Evolutionary conservation across 2,329 filamentous ascomycete species (phyloP), one percentile per base, ranked within the genome.

Genomic region (Pseudopithomyces maydicus): DNA sequence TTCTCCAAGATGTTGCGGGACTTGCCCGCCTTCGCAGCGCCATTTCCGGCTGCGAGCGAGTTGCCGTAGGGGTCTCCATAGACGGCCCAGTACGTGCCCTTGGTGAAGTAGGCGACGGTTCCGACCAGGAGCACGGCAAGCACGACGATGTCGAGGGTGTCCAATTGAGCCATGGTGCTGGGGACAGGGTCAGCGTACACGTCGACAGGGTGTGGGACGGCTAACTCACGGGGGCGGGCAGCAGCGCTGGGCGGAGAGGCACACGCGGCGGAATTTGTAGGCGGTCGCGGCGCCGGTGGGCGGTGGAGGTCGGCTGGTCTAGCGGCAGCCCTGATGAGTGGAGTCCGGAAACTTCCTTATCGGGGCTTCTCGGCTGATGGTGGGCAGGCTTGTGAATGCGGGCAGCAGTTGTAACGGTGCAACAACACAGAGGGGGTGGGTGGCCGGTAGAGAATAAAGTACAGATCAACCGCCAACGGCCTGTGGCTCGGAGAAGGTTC

Each of bases 41-140:
- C 87, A 67, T 78, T 76, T 72, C 86, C 85, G 74, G 86, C 87
- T 68, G 88, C 83, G 69, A 92, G 86, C 50, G 90, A 87, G 70
- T 83, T 86, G 65, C 91, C 90, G 77, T 97, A 97, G 22, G 94
- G 91, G 75, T 97, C 92, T 74, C 95, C 95, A 64, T 85, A 84
- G 51, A 96, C 84, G 26, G 86, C 93, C 93, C 93, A 99, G 77
- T 95, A 88, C 64, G 89, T 95, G 71, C 95, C 95, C 77, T 99
- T 99, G 66, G 95, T 98, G 80, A 99, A 96, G 81, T 98, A 99
- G 73, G 94, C 95, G 59, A 93, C 76, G 46, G 92, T 97, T 65
- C 92, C 95, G 56, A 96, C 77, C 54, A 98, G 85, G 69, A 99
- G 89, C 56, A 86, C 86, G 61, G 87, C 86, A 65, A 99, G 90